Evolutionary conservation across 2,329 filamentous ascomycete genomes (phyloP), one percentile per base, ranked within the genome.

Genomic region (Hypoxylon sp.): DNA sequence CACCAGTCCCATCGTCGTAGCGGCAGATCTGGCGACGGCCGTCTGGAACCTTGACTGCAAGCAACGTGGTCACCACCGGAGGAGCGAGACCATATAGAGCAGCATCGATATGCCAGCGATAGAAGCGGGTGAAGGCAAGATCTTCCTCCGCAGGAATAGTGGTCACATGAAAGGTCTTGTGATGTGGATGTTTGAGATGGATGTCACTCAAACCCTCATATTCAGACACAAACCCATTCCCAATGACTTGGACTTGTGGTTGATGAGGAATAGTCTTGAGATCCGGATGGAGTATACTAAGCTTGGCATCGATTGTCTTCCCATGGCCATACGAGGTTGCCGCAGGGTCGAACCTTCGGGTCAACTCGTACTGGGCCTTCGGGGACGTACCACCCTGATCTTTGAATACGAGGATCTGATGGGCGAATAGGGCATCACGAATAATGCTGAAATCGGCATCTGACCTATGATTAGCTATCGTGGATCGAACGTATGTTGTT

Each of bases 51-150:
- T 83, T 82, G n/a, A 93, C 91, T 0, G 91, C 91, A 60, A 93
- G 82, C 22, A 94, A 83, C 1, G 88, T 89, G 0, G 91, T 94
- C 2, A 89, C 91, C 24, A 89, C 83, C 1, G 91, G 91, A 2
- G 91, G 91, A n/a, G 91, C 87, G 5, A 93, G 84, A 16, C 86
- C 89, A 74, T 93, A 93, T 4, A 93, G 80, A 1, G 91, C 91
- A 2, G 91, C 91, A 72, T 93, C 91, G 56, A 93, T 93, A 76
- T 93, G 91, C 91, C 91, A 93, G 63, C 91, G 83, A 78, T 92
- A 93, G 79, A 93, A 89, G 79, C 80, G 80, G 2, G 84, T 86
- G 63, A 74, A 82, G 70, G 79, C 79, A 18, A 83, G 76, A 65
- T 85, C 83, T n/a, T 84, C 81, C 6, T 78, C 76, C 12, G 78